phyloP scores from a whole-genome alignment of 2,329 filamentous ascomycete genomes.

The Beauveria bassiana region DNA sequence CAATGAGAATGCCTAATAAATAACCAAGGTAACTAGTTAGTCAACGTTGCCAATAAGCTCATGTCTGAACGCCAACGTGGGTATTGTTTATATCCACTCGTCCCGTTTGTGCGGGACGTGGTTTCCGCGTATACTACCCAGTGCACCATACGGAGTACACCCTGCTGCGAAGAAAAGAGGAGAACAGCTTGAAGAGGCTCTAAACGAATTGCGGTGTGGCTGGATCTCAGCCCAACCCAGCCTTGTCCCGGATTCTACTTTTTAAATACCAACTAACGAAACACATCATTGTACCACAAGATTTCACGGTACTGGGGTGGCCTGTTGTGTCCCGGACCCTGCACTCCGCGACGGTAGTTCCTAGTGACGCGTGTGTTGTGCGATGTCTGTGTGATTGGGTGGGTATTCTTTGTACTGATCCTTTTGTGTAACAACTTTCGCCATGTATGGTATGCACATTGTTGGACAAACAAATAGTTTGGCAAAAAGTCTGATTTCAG shows the following conservation, averaged over 20 bases:
- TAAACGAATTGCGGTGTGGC: constrained; percentile 3
- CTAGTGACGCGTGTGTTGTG: too few relatives aligned
- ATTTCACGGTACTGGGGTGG: not conserved
- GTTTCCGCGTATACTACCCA: not conserved
- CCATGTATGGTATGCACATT: too few relatives aligned
- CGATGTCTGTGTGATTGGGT: too few relatives aligned
- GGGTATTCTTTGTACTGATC: too few relatives aligned
- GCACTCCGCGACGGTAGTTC: not conserved
- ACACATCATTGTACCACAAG: not conserved
- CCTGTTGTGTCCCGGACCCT: not conserved
- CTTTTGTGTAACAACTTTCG: too few relatives aligned
- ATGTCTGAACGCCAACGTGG: not conserved
- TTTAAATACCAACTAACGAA: too few relatives aligned
- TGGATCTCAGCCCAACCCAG: constrained; percentile 1
- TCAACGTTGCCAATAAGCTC: constrained; percentile 6
- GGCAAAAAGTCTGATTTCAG: too few relatives aligned
- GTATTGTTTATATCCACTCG: not conserved
- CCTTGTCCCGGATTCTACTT: not conserved
- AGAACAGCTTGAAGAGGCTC: not conserved
- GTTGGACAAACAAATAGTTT: too few relatives aligned
- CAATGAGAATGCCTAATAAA: too few relatives aligned
- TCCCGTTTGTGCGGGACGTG: not conserved
- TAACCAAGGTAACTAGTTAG: not conserved
- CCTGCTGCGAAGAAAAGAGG: not conserved
- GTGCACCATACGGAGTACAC: too few relatives aligned